Conservation (phyloP, 1,284 basidiomycete genomes). For the Sporisorium sorghi region DNA sequence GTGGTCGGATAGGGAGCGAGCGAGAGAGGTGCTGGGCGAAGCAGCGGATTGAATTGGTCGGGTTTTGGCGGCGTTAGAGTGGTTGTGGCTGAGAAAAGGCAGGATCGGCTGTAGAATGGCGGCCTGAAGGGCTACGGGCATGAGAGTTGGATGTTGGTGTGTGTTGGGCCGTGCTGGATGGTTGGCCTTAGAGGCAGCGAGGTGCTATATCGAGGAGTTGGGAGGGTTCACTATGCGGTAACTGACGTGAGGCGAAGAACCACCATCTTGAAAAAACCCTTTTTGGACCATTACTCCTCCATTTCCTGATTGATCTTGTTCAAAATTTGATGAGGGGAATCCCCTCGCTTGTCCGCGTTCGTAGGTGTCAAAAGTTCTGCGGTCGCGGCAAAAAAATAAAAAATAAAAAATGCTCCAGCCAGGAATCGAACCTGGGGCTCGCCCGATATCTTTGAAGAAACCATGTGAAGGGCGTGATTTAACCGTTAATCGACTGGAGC, state of each 20-base stretch:
- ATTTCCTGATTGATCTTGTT: constrained; percentile 16
- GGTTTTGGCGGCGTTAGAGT: too few relatives aligned
- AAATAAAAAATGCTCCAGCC: constrained; percentile 27
- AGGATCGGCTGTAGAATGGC: too few relatives aligned
- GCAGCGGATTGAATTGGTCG: too few relatives aligned
- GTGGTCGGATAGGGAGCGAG: too few relatives aligned
- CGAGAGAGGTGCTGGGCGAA: too few relatives aligned
- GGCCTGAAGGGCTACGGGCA: too few relatives aligned
- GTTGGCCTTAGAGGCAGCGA: too few relatives aligned
- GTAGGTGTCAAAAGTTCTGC: constrained; percentile 9
- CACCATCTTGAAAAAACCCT: constrained; percentile 12
- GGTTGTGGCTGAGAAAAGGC: too few relatives aligned
- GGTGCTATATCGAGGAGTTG: too few relatives aligned
- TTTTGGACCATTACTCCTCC: constrained; percentile 15
- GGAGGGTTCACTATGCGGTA: not conserved
- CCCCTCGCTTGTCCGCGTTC: constrained; percentile 5
- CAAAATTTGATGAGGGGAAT: constrained; percentile 10
- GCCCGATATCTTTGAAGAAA: constrained; percentile 13
- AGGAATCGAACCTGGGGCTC: constrained; percentile 54
- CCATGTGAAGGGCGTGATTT: constrained; percentile 52
- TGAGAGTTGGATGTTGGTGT: too few relatives aligned
- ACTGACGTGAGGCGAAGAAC: constrained; percentile 9
- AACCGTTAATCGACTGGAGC: constrained; percentile 53
- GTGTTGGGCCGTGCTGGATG: too few relatives aligned
- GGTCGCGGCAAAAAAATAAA: not conserved